Conservation (phyloP, 225 moss, liverwort and hornwort species). For the Takakia lepidozioides region DNA sequence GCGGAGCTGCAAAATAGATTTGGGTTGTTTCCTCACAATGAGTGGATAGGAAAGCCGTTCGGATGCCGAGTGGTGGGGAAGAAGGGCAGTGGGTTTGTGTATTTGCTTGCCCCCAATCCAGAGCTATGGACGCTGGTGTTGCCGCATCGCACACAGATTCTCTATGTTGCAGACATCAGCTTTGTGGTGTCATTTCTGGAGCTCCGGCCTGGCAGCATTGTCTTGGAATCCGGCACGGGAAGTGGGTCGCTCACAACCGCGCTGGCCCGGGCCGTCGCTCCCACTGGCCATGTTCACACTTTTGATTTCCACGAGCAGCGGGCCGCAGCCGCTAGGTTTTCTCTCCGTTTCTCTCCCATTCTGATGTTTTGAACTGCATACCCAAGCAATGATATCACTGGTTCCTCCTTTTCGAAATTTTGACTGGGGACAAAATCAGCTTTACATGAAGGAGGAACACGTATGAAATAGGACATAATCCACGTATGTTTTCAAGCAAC, state of each 20-base stretch:
- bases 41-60: conserved; percentile 88
- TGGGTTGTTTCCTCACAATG: conserved; percentile 74
- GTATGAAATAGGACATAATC: no score
- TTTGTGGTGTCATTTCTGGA: conserved; percentile 87
- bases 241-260: conserved; percentile 92
- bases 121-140: conserved; percentile 91
- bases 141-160: conserved; percentile 87
- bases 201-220: conserved; percentile 72
- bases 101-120: conserved; percentile 75
- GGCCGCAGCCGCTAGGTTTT: conserved; percentile 55
- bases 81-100: conserved; percentile 67
- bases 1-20: conserved; percentile 88
- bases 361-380: no score
- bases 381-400: no score
- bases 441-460: no score
- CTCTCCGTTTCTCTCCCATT: background rate
- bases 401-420: no score
- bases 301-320: conserved; percentile 95
- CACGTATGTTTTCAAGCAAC: no score
- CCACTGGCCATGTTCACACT: conserved; percentile 74
- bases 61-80: conserved; percentile 63
- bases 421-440: no score
- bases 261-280: conserved; percentile 66
- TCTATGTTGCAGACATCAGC: conserved; percentile 87
- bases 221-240: conserved; percentile 89